These are phyloP conservation scores for Thelonectria olida DNA, from an alignment of 2,329 filamentous ascomycete species.

Conservation along the genomic window DNA sequence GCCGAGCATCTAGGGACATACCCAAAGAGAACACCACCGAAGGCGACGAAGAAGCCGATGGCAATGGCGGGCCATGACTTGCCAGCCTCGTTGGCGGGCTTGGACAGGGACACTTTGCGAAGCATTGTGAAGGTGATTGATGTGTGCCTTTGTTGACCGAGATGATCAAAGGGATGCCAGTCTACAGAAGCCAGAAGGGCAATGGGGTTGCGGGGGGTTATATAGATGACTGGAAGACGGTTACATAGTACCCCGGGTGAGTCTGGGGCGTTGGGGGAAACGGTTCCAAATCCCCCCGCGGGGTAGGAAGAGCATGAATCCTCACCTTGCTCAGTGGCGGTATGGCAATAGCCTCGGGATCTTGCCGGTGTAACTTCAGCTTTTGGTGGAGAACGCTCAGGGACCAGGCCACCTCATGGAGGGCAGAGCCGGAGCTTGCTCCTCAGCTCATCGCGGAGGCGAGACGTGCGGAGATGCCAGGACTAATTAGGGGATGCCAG, in stretches of 20 bases:
- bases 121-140: neutral
- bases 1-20: conserved; percentile 36
- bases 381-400: neutral
- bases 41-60: conserved; percentile 69
- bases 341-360: neutral
- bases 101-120: conserved; percentile 32
- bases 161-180: neutral
- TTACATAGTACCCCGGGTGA: neutral
- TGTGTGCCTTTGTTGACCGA: neutral
- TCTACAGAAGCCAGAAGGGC: neutral
- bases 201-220: neutral
- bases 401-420: neutral
- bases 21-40: conserved; percentile 69
- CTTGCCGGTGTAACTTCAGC: neutral
- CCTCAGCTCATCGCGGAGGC: neutral
- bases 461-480: neutral
- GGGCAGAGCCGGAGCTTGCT: too few species aligned
- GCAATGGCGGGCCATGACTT: conserved; percentile 68
- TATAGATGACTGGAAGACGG: neutral
- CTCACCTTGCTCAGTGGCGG: neutral
- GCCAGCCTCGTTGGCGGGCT: conserved; percentile 62
- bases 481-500: too few species aligned
- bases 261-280: neutral
- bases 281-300: neutral
- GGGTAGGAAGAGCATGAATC: neutral